phyloP scores from a whole-genome alignment of 805 yeast genomes.

The Sugiyamaella mastotermitis region DNA sequence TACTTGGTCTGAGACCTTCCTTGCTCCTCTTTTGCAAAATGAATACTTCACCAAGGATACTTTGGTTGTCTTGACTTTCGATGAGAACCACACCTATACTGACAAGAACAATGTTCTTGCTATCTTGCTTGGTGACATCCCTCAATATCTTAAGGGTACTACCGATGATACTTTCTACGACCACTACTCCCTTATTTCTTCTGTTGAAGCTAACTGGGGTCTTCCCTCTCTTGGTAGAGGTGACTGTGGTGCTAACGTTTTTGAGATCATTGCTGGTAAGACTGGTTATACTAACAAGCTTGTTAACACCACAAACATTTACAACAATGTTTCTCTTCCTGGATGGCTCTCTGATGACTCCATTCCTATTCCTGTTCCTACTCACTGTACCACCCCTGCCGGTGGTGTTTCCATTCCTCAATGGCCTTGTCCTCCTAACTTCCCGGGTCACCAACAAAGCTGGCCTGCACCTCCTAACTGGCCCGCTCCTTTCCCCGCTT shows the following conservation, averaged over 20 bases:
- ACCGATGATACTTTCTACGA: conserved; percentile 44
- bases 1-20: conserved; percentile 40
- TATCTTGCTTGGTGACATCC: conserved; percentile 39
- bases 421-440: conserved; percentile 5
- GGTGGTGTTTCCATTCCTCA: conserved; percentile 4
- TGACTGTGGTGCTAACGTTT: conserved; percentile 47
- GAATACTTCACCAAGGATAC: conserved; percentile 43
- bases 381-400: conserved; percentile 8
- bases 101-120: conserved; percentile 42
- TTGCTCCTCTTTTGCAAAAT: conserved; percentile 40
- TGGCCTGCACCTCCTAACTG: conserved; percentile 5
- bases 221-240: conserved; percentile 45
- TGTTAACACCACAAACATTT: conserved; percentile 5
- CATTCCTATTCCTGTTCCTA: conserved; percentile 6
- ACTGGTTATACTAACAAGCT: conserved; percentile 18
- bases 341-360: conserved; percentile 4
- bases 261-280: conserved; percentile 36
- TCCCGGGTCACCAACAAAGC: conserved; percentile 1
- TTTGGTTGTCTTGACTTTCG: conserved; percentile 44
- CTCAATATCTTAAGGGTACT: conserved; percentile 38
- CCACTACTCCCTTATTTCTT: conserved; percentile 46
- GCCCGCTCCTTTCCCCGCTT: too few species aligned
- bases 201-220: conserved; percentile 47
- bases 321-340: conserved; percentile 3
- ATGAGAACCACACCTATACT: conserved; percentile 41